These are phyloP conservation scores for Cyathus striatus DNA, from an alignment of 768 basidiomycete genomes.

Conservation along the genomic window DNA sequence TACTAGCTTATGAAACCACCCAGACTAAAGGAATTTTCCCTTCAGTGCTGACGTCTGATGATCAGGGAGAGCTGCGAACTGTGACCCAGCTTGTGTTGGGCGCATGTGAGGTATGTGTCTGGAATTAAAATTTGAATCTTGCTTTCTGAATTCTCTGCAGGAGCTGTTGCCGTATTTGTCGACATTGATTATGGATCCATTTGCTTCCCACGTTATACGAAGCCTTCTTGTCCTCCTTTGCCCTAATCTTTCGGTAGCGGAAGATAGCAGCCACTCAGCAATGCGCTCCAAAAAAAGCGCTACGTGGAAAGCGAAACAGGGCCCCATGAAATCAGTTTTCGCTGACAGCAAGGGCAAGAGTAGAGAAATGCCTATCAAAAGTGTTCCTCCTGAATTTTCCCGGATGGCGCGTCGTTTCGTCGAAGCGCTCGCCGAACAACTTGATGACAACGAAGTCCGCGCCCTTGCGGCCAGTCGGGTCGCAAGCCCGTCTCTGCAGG, in stretches of 20 bases:
- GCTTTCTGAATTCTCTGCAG: constrained; percentile 24
- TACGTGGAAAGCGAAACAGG: constrained; percentile 78
- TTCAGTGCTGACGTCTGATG: constrained; percentile 35
- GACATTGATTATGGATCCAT: constrained; percentile 73
- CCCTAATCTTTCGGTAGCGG: constrained; percentile 43
- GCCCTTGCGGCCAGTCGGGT: constrained; percentile 73
- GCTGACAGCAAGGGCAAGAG: constrained; percentile 34
- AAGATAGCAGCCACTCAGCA: constrained; percentile 28
- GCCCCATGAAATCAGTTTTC: constrained; percentile 78
- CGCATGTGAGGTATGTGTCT: constrained; percentile 50
- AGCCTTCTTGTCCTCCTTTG: constrained; percentile 75
- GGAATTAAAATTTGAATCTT: constrained; percentile 1
- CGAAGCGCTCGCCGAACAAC: constrained; percentile 41
- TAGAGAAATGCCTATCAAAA: constrained; percentile 16
- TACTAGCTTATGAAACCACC: neutral
- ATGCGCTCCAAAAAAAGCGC: constrained; percentile 84
- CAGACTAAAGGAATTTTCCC: constrained; percentile 56
- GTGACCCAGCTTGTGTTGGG: constrained; percentile 61
- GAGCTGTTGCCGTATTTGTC: constrained; percentile 66
- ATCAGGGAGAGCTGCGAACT: constrained; percentile 62
- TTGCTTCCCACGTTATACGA: constrained; percentile 88
- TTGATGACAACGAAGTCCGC: constrained; percentile 69
- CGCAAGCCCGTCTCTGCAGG: constrained; percentile 74
- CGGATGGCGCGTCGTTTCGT: constrained; percentile 41
- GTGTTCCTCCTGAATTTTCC: constrained; percentile 44